Percentiles rank a stretch among this genome's conserved stretches.
These are phyloP conservation scores for Herpomyces periplanetae DNA, from an alignment of 2,329 filamentous ascomycete genomes.

Conservation along the genomic window DNA sequence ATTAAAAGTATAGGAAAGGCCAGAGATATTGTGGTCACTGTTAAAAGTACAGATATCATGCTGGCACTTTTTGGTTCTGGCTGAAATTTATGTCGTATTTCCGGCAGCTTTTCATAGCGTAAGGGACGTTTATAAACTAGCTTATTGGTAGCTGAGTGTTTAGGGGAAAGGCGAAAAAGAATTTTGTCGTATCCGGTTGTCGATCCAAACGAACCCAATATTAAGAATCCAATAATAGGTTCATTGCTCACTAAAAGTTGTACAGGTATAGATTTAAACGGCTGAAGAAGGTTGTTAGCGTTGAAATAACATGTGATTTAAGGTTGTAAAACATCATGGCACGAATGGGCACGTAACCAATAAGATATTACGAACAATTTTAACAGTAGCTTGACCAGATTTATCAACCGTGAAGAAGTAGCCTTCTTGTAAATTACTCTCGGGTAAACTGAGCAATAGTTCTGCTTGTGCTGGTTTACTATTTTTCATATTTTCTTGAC, in stretches of 20 bases:
- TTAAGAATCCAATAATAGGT: slow-evolving; percentile 35
- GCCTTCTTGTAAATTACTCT: slow-evolving; percentile 42
- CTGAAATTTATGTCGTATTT: slow-evolving; percentile 74
- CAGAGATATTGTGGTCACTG: too few species aligned
- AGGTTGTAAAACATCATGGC: slow-evolving; percentile 5
- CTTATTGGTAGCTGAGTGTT: slow-evolving; percentile 19
- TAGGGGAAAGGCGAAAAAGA: slow-evolving; percentile 30
- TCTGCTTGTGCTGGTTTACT: slow-evolving; percentile 84
- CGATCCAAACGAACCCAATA: slow-evolving; percentile 53
- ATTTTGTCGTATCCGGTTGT: slow-evolving; percentile 22
- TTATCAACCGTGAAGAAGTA: slow-evolving; percentile 55
- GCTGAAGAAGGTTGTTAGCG: slow-evolving; percentile 12
- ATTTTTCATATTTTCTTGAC: slow-evolving; percentile 31
- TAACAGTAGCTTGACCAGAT: slow-evolving; percentile 43
- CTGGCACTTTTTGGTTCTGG: slow-evolving; percentile 40
- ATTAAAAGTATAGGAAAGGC: too few species aligned
- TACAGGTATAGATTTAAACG: slow-evolving; percentile 50
- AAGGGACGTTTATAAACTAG: slow-evolving; percentile 22
- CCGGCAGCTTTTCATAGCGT: slow-evolving; percentile 41
- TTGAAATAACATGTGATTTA: slow-evolving; percentile 2
- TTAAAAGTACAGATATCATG: slow-evolving; percentile 30
- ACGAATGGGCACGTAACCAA: slow-evolving; percentile 2
- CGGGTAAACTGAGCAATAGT: slow-evolving; percentile 32
- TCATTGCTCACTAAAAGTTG: slow-evolving; percentile 29
- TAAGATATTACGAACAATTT: slow-evolving; percentile 23